phyloP scores from a whole-genome alignment of 129 eudicot genomes.

The Cynara cardunculus region DNA sequence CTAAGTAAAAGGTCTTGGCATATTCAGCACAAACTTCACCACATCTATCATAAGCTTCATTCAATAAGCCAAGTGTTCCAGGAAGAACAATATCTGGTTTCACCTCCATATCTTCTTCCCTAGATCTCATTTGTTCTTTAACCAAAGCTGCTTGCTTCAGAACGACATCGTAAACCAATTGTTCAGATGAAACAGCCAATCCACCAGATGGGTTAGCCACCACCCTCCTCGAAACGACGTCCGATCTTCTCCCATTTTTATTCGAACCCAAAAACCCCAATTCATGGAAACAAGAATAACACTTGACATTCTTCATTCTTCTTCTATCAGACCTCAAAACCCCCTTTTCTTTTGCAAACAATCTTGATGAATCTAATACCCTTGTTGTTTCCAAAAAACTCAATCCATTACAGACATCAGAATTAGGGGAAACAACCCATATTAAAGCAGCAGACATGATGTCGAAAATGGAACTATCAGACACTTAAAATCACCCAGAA shows the following conservation, averaged over 20 bases:
- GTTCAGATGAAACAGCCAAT: conserved; percentile 70
- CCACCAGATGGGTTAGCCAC: conserved; percentile 72
- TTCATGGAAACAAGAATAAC: conserved; percentile 25
- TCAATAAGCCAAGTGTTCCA: conserved; percentile 61
- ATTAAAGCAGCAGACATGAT: conserved; percentile 72
- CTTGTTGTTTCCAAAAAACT: conserved; percentile 45
- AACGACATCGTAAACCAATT: conserved; percentile 91
- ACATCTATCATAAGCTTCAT: conserved; percentile 95
- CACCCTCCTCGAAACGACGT: conserved; percentile 48
- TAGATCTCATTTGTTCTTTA: conserved; percentile 43
- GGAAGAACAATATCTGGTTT: conserved; percentile 85
- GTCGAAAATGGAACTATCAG: background rate
- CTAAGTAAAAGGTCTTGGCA: conserved; percentile 96
- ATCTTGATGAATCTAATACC: conserved; percentile 33
- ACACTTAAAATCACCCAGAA: conserved; percentile 5
- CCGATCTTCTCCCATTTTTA: conserved; percentile 19
- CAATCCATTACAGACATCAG: conserved; percentile 47
- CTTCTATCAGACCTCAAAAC: conserved; percentile 23
- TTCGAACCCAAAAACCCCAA: conserved; percentile 31
- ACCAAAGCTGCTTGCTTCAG: conserved; percentile 93
- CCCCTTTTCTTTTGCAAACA: conserved; percentile 22
- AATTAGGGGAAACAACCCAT: conserved; percentile 67
- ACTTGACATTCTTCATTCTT: conserved; percentile 36
- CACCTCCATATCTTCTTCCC: conserved; percentile 50
- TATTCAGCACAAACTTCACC: conserved; percentile 99